These are phyloP conservation scores for Phytopythium aichiense DNA, from an alignment of 352 stramenopile genomes.

Conservation along the genomic window DNA sequence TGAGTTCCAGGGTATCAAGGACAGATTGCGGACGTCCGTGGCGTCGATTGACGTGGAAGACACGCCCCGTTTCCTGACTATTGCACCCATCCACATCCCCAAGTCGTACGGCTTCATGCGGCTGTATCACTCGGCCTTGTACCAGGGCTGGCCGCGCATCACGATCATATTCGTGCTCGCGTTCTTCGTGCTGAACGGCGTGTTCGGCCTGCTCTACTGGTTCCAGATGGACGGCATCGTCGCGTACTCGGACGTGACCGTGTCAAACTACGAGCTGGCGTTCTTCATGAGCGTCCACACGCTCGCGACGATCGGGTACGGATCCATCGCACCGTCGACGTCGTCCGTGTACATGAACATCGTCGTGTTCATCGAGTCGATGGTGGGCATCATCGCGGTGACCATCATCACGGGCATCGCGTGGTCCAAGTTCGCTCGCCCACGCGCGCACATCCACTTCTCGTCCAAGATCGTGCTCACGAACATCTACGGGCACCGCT, in stretches of 20 bases:
- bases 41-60: constrained; percentile 75
- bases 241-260: constrained; percentile 40
- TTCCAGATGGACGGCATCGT: constrained; percentile 29
- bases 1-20: constrained; percentile 5
- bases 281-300: constrained; percentile 86
- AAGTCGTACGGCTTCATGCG: constrained; percentile 81
- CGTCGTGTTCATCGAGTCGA: constrained; percentile 72
- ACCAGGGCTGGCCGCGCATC: constrained; percentile 70
- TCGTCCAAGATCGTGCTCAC: constrained; percentile 65
- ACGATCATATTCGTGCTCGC: constrained; percentile 65
- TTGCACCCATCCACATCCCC: constrained; percentile 68
- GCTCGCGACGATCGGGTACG: constrained; percentile 77
- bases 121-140: constrained; percentile 72
- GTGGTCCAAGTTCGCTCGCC: constrained; percentile 83
- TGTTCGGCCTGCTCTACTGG: constrained; percentile 65
- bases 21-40: constrained; percentile 25
- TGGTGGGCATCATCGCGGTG: constrained; percentile 65
- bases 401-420: constrained; percentile 86
- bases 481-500: constrained; percentile 69
- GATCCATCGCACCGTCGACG: constrained; percentile 51
- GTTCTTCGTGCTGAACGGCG: constrained; percentile 61
- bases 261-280: constrained; percentile 56
- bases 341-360: constrained; percentile 70
- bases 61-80: constrained; percentile 72
- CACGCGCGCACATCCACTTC: constrained; percentile 79